Base-by-base conservation (phyloP, 345 rosid genomes). In the Abelmoschus esculentus region DNA sequence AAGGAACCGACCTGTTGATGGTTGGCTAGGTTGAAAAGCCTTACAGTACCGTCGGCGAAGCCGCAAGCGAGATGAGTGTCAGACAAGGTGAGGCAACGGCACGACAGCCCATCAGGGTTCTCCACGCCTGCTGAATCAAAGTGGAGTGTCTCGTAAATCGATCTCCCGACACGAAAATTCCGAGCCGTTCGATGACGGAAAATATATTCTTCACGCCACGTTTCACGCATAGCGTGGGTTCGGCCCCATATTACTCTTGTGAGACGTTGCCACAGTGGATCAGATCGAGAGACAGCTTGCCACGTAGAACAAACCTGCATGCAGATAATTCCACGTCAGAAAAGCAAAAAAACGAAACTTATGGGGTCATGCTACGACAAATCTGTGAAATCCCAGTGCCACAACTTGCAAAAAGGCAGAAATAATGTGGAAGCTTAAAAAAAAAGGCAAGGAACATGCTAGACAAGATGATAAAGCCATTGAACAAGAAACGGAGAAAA, bases 11-110 rank as follows among this genome's bases (percentile, higher is more conserved):
- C 42, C 38, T 91, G 92, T 34, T 73, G 76, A 44, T 80, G 91
- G 22, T 82, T 83, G 56, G 53, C 57, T 0, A 93, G 85, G 54
- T 80, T 76, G 40, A 91, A 93, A 6, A 93, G 77, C 12, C 96
- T 90, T 62, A 93, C 95, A 1, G 86, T 79, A 3, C 98, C 97
- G 40, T 93, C 98, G 0, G 88, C 90, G 61, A 88, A 93, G 0
- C 98, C 97, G 12, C 90, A 81, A 3, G 95, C 96, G 12, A 93
- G 81, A 5, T 34, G 38, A 4, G 38, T 34, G 7, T 34, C 38
- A 34, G 38, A 34, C 38, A 34, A 34, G 38, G 73, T 86, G 72
- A 93, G 92, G 70, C 90, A 86, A 6, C 95, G 95, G 77, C 97
- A 91, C 1, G 75, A 73, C 29, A 85, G 79, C 52, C 97, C 86